These are phyloP conservation scores for Collybia mongolica DNA, from an alignment of 768 basidiomycete genomes.

Conservation along the genomic window DNA sequence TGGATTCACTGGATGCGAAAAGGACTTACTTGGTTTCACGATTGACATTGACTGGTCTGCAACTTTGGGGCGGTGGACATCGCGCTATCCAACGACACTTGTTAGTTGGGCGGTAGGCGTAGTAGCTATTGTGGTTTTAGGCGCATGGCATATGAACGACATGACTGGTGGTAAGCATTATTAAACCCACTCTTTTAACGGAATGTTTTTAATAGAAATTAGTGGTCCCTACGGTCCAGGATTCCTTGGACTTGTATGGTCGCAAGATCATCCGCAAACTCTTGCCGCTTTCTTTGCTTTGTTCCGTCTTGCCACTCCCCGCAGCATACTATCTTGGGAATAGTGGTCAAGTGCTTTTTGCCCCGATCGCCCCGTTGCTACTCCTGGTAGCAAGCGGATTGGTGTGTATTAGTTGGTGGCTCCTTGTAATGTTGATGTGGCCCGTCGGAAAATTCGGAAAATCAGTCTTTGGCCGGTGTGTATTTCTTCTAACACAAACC, in stretches of 20 bases:
- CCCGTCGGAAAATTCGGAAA: slow-evolving; percentile 33
- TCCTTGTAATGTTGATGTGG: slow-evolving; percentile 49
- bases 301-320: slow-evolving; percentile 59
- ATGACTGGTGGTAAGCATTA: slow-evolving; percentile 19
- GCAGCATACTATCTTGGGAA: slow-evolving; percentile 60
- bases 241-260: slow-evolving; percentile 48
- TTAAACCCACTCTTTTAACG: neutral
- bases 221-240: slow-evolving; percentile 49
- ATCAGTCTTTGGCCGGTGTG: slow-evolving; percentile 35
- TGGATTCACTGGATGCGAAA: slow-evolving; percentile 46
- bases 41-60: slow-evolving; percentile 71
- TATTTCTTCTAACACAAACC: slow-evolving; percentile 2
- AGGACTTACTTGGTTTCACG: slow-evolving; percentile 33
- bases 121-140: slow-evolving; percentile 55
- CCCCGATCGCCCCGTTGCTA: slow-evolving; percentile 53
- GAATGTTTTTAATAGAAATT: neutral
- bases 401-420: slow-evolving; percentile 59
- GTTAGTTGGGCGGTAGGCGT: slow-evolving; percentile 75
- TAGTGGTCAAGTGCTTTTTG: slow-evolving; percentile 44
- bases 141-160: slow-evolving; percentile 44
- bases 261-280: slow-evolving; percentile 38
- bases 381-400: slow-evolving; percentile 63
- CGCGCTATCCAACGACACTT: slow-evolving; percentile 73
- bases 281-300: slow-evolving; percentile 37
- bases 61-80: slow-evolving; percentile 67